Base-by-base conservation (phyloP, 169 alveolate species). In the Babesia bigemina region DNA sequence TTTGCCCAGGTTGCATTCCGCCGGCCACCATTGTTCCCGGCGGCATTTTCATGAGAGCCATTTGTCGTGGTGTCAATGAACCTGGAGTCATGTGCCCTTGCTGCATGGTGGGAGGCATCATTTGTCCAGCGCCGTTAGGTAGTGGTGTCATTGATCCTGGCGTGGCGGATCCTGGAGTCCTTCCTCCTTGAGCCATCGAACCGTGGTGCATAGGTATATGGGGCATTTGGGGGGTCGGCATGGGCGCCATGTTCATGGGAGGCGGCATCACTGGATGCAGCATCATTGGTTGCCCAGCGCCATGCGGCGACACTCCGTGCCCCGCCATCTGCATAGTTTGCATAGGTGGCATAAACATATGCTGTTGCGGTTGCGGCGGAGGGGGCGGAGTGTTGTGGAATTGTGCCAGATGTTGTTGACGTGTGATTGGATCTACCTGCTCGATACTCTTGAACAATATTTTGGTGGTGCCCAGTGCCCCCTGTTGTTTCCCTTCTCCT, bases 401-500 rank as follows among this genome's bases (percentile, higher is more conserved):
- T 2, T 33, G 39, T 33, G 39, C 10, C 39, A 33, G 39, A 4
- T 33, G 39, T 6, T 33, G 39, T 33, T 33, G 39, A 33, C 2
- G 39, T 17, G 76, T 19, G 29, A 16, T 52, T 11, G 47, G 57
- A 10, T 33, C 65, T 8, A 67, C 76, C 53, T 67, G 76, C 16
- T 67, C 76, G 58, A 67, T 36, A 28, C 28, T 26, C 26, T 71
- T 71, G 29, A 58, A 0, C 4, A 39, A 61, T 17, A 79, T 79
- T 33, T 79, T 79, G 49, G 36, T 48, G 24, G 59, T 28, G 33
- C 36, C 19, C 13, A 79, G 47, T 13, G 69, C 48, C 8, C 84
- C 69, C 72, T 79, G 87, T 9, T 26, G 48, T 22, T 29, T 56
- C 26, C 28, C 26, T 44, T 79, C 74, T 14, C 84, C 84, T 36